phyloP scores from a whole-genome alignment of 495 filamentous ascomycete species.

The Podospora sp. region DNA sequence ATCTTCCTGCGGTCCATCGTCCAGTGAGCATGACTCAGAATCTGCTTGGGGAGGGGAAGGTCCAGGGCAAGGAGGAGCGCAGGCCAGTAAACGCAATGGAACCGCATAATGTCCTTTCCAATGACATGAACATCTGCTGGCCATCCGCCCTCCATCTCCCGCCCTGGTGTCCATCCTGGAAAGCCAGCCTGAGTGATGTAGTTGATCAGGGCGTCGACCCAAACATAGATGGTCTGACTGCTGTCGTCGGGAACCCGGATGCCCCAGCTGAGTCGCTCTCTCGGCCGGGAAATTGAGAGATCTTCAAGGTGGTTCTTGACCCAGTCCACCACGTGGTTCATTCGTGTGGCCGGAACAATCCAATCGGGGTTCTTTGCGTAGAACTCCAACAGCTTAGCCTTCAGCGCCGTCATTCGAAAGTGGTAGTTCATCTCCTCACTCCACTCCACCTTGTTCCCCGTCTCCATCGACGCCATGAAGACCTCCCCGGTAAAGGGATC shows the following conservation, averaged over 20 bases:
- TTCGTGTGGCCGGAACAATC: slow-evolving; percentile 66
- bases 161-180: slow-evolving; percentile 68
- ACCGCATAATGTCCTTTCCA: slow-evolving; percentile 94
- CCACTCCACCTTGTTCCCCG: slow-evolving; percentile 91
- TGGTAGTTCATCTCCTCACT: slow-evolving; percentile 93
- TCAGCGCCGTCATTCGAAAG: slow-evolving; percentile 83
- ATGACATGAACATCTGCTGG: slow-evolving; percentile 90
- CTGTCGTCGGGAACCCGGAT: slow-evolving; percentile 84
- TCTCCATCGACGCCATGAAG: slow-evolving; percentile 82
- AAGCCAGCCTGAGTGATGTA: slow-evolving; percentile 89
- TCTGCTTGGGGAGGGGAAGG: slow-evolving; percentile 76
- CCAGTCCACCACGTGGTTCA: slow-evolving; percentile 67
- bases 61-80: slow-evolving; percentile 90
- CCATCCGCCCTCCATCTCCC: slow-evolving; percentile 65
- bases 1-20: slow-evolving; percentile 87
- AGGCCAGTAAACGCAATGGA: slow-evolving; percentile 98
- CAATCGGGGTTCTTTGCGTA: slow-evolving; percentile 74
- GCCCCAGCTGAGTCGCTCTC: slow-evolving; percentile 80
- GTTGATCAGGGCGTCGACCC: slow-evolving; percentile 94
- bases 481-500: slow-evolving; percentile 81
- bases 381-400: slow-evolving; percentile 71
- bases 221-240: slow-evolving; percentile 93
- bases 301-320: slow-evolving; percentile 76
- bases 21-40: slow-evolving; percentile 94
- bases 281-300: slow-evolving; percentile 84